Evolutionary conservation across 2,329 filamentous ascomycete genomes (phyloP), one percentile per base, ranked within the genome.

Genomic region (Aspergillus aculeatinus): DNA sequence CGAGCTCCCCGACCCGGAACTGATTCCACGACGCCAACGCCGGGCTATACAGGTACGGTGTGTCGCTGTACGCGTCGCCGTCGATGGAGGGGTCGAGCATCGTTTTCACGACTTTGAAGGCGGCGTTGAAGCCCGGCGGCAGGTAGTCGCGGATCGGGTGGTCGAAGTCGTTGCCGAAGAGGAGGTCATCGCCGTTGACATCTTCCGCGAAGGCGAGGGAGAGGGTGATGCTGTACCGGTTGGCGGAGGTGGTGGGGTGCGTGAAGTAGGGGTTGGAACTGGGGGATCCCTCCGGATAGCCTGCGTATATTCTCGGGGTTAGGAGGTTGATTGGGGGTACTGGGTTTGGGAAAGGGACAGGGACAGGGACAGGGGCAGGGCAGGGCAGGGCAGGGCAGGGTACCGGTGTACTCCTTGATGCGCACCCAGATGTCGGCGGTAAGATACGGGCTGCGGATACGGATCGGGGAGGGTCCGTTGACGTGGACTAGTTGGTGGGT

Each of bases 111-210:
- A 96, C 88, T 55, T 87, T 88, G 76, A 97, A 87, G 0, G 92
- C 93, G 10, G 91, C 89, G 71, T 86, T 87, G 76, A 96, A 96
- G 0, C 94, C 92, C 0, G 91, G 91, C 0, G 95, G 94, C 2
- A 99, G 81, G 16, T 88, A 85, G 72, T 96, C 89, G 31, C 92
- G 86, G 67, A 99, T 95, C 0, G 95, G 91, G 54, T 90, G 86
- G 71, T 96, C 93, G 73, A 98, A 97, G 80, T 97, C 92, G 74
- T 98, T 98, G 48, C 94, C 95, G 68, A 96, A 96, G 57, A 97
- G 87, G 2, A 99, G 81, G 63, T 96, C 87, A 27, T 85, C 76
- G 49, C 86, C 92, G 3, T 82, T 81, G 59, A 96, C 87, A 39
- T 76, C 76, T 31, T 79, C 68, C 68, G 90, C 91, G n/a, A 89